A percentile compares a stretch with the other conserved stretches of the same genome.
These are phyloP conservation scores for Chaetomium strumarium DNA, from an alignment of 2,329 filamentous ascomycete genomes.

Conservation along the genomic window DNA sequence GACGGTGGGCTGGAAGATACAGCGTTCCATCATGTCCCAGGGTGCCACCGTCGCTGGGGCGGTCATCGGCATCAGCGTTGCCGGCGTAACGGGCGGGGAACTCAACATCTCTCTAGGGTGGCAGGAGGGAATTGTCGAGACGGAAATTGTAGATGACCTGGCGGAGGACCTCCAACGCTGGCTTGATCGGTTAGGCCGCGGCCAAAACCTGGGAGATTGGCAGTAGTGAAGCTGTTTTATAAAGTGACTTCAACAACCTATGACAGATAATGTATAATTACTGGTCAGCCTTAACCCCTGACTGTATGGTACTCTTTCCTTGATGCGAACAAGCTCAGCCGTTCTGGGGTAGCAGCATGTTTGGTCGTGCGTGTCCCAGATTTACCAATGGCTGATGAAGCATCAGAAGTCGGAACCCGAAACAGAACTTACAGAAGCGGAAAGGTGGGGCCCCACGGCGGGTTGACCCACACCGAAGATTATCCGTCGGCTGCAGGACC, in stretches of 20 bases:
- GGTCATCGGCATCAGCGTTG: conserved; percentile 41
- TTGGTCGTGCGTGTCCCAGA: too few relatives aligned
- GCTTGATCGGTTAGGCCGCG: conserved; percentile 16
- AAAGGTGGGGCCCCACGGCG: background rate
- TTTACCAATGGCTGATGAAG: too few relatives aligned
- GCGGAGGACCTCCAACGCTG: conserved; percentile 33
- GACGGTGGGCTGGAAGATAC: conserved; percentile 31
- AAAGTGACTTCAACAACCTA: background rate
- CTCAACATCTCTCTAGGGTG: conserved; percentile 42
- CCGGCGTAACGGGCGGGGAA: conserved; percentile 37
- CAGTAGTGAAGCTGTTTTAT: background rate
- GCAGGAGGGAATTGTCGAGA: conserved; percentile 41
- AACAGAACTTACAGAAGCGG: too few relatives aligned
- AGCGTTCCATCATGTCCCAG: conserved; percentile 46
- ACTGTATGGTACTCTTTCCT: too few relatives aligned
- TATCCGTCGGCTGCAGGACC: conserved; percentile 1
- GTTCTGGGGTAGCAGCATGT: too few relatives aligned
- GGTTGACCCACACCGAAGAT: conserved; percentile 8
- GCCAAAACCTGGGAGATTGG: background rate
- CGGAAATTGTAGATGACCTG: conserved; percentile 34
- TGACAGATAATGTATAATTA: too few relatives aligned
- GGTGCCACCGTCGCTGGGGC: conserved; percentile 39
- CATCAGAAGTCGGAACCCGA: too few relatives aligned
- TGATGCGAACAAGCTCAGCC: too few relatives aligned
- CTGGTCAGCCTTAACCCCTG: too few relatives aligned